phyloP scores from a whole-genome alignment of 2,329 filamentous ascomycete genomes.

The Aspergillus novoparasiticus region DNA sequence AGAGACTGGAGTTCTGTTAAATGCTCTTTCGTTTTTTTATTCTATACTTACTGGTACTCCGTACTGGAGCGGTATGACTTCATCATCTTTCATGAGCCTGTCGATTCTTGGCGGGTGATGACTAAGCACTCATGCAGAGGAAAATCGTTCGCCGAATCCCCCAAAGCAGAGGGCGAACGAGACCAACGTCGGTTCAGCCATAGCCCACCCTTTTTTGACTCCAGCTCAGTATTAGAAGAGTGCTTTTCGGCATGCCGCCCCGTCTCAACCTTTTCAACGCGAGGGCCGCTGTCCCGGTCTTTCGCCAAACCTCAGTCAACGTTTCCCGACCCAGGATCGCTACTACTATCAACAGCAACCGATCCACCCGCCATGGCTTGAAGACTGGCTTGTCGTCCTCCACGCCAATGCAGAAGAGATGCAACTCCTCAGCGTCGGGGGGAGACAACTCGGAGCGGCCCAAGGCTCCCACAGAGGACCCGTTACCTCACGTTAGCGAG shows the following conservation, averaged over 20 bases:
- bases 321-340: slow-evolving; percentile 25
- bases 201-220: slow-evolving; percentile 5
- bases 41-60: too few species aligned
- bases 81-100: background rate
- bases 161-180: background rate
- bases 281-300: slow-evolving; percentile 32
- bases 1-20: background rate
- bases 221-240: slow-evolving; percentile 13
- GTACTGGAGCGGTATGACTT: background rate
- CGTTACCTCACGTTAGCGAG: slow-evolving; percentile 63
- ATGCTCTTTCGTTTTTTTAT: too few species aligned
- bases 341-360: slow-evolving; percentile 21
- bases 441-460: slow-evolving; percentile 30
- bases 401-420: slow-evolving; percentile 29
- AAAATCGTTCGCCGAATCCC: slow-evolving; percentile 28
- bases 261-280: slow-evolving; percentile 54
- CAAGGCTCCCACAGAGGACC: slow-evolving; percentile 54
- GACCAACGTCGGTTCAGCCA: background rate
- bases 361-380: slow-evolving; percentile 14
- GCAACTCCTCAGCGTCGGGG: slow-evolving; percentile 38
- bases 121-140: slow-evolving; percentile 25
- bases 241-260: slow-evolving; percentile 54
- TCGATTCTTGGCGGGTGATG: slow-evolving; percentile 18
- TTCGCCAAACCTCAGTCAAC: slow-evolving; percentile 32
- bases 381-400: slow-evolving; percentile 20